These are phyloP conservation scores for Gynochthodes officinalis DNA, from an alignment of 257 asterid species.

Conservation along the genomic window DNA sequence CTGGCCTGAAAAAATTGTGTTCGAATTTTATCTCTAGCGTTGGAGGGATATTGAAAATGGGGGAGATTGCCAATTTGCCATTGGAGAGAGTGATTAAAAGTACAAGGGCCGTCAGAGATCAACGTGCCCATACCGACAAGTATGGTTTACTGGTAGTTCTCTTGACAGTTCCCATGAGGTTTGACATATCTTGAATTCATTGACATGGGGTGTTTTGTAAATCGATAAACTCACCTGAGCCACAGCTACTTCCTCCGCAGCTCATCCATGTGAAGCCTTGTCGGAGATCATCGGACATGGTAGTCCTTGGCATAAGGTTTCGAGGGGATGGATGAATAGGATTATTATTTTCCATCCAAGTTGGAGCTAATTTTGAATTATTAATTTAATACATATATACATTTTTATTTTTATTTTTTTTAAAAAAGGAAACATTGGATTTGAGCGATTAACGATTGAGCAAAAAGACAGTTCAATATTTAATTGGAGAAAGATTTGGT, in stretches of 20 bases:
- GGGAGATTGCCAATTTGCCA: not conserved
- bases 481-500: no score
- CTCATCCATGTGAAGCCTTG: slow-evolving; percentile 9
- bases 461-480: no score
- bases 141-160: not conserved
- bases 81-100: not conserved
- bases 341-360: no score
- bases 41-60: not conserved
- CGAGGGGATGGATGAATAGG: no score
- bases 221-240: not conserved
- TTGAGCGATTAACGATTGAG: no score
- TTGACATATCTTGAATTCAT: no score
- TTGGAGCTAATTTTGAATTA: no score
- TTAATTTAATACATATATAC: no score
- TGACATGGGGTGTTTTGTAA: no score
- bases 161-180: no score
- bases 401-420: no score
- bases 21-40: slow-evolving; percentile 11
- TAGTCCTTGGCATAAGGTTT: not conserved
- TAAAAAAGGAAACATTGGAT: no score
- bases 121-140: not conserved
- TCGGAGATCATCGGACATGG: slow-evolving; percentile 7
- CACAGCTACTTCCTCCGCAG: not conserved
- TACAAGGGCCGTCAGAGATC: not conserved
- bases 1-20: not conserved